Evolutionary conservation across 768 basidiomycete species (phyloP).

Genomic region (Rossbeevera mucosa): DNA sequence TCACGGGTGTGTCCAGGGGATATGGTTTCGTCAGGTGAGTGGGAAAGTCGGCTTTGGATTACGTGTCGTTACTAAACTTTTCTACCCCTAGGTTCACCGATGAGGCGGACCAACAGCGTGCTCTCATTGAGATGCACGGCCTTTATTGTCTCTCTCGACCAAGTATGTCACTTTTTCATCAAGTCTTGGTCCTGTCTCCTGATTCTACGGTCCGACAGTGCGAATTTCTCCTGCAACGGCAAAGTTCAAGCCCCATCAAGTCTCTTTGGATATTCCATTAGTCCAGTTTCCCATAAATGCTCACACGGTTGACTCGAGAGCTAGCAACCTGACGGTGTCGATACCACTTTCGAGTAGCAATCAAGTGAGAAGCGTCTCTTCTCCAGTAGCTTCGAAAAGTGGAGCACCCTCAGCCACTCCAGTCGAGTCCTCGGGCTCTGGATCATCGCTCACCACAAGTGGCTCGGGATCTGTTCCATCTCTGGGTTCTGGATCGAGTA

Average conservation of each 20-base stretch:
- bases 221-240: constrained; percentile 88
- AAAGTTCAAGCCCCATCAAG: constrained; percentile 67
- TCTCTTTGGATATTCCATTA: constrained; percentile 43
- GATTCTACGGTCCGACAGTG: constrained; percentile 51
- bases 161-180: constrained; percentile 47
- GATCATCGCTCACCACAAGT: constrained; percentile 41
- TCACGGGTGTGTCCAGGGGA: constrained; percentile 82
- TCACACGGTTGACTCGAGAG: constrained; percentile 29
- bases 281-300: constrained; percentile 38
- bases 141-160: constrained; percentile 85
- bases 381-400: constrained; percentile 49
- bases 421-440: constrained; percentile 41
- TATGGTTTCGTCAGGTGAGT: constrained; percentile 88
- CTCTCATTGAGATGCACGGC: constrained; percentile 88
- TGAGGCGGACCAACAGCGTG: constrained; percentile 84
- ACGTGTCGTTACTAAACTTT: constrained; percentile 2
- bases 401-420: constrained; percentile 26
- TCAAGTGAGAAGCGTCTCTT: constrained; percentile 63
- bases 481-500: constrained; percentile 43
- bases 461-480: constrained; percentile 50
- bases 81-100: constrained; percentile 66
- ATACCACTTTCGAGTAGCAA: constrained; percentile 43
- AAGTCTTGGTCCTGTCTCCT: constrained; percentile 4
- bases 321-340: constrained; percentile 42
- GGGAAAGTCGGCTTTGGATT: constrained; percentile 5